These are phyloP conservation scores for Chaetomium fimeti DNA, from an alignment of 495 filamentous ascomycete species.

Conservation along the genomic window DNA sequence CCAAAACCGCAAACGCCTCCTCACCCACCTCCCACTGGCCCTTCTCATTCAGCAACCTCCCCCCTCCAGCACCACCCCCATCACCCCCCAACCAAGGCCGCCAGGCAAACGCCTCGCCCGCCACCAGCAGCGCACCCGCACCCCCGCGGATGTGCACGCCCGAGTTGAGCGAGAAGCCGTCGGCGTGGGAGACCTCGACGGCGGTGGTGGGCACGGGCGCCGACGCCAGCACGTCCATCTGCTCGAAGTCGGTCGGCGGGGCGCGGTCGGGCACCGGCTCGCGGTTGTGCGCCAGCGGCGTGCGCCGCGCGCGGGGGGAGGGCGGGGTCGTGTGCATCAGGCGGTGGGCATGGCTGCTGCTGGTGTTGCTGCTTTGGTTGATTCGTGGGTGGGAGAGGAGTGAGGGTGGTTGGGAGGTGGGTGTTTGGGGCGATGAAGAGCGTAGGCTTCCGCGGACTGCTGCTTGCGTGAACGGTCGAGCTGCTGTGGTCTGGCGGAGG, in stretches of 20 bases:
- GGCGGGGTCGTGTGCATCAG: slow-evolving; percentile 3
- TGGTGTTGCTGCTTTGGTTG: not conserved
- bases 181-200: slow-evolving; percentile 71
- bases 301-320: not conserved
- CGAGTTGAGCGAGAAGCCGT: slow-evolving; percentile 81
- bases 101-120: slow-evolving; percentile 87
- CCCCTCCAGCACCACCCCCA: not conserved
- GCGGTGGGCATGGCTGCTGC: not conserved
- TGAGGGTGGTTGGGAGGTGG: not conserved
- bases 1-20: slow-evolving; percentile 74
- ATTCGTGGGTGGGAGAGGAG: not conserved
- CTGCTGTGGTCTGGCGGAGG: slow-evolving; percentile 19
- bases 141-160: slow-evolving; percentile 65
- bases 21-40: slow-evolving; percentile 76
- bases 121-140: slow-evolving; percentile 69
- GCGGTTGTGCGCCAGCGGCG: slow-evolving; percentile 26
- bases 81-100: slow-evolving; percentile 59
- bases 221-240: slow-evolving; percentile 75
- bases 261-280: slow-evolving; percentile 26
- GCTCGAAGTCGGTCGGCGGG: slow-evolving; percentile 66
- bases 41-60: slow-evolving; percentile 63
- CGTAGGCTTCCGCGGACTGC: not conserved
- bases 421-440: not conserved
- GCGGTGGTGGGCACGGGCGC: slow-evolving; percentile 73
- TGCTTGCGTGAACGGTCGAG: slow-evolving; percentile 4